These are phyloP conservation scores for Trichoderma asperellum DNA, from an alignment of 2,329 filamentous ascomycete species.

Conservation along the genomic window DNA sequence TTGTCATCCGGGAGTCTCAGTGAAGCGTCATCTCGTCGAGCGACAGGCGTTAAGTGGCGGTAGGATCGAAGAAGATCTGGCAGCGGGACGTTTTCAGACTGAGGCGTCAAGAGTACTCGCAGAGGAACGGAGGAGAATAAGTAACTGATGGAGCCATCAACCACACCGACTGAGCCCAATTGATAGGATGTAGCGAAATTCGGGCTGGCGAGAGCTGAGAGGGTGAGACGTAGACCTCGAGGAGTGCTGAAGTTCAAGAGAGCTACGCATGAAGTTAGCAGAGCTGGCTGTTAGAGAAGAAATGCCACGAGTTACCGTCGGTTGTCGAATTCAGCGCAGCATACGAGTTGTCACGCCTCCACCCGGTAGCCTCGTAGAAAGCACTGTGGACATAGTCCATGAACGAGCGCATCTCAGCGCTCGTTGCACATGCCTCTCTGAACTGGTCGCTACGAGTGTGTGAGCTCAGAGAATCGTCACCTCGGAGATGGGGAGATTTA, in stretches of 20 bases:
- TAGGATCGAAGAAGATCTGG: conserved; percentile 81
- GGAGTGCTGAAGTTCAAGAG: conserved; percentile 89
- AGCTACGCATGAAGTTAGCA: conserved; percentile 52
- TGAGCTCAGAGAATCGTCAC: neutral
- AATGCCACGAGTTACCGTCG: conserved; percentile 60
- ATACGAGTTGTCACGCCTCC: conserved; percentile 93
- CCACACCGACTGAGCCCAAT: conserved; percentile 83
- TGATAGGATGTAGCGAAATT: conserved; percentile 96
- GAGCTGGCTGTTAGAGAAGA: neutral
- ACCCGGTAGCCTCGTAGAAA: conserved; percentile 83
- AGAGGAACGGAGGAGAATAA: conserved; percentile 89
- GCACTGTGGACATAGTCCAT: conserved; percentile 96
- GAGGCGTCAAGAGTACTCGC: conserved; percentile 62
- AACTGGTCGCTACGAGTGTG: conserved; percentile 6
- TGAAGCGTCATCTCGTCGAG: conserved; percentile 35
- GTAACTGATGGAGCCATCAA: conserved; percentile 97
- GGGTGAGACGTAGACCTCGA: conserved; percentile 78
- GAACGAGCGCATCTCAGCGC: conserved; percentile 79
- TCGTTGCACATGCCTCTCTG: conserved; percentile 38
- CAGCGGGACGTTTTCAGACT: conserved; percentile 76
- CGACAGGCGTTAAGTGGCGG: conserved; percentile 71
- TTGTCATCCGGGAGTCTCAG: conserved; percentile 31
- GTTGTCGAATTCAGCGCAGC: conserved; percentile 81
- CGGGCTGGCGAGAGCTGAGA: conserved; percentile 88
- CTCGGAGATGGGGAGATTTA: neutral